Base-by-base conservation (phyloP, 2,329 filamentous ascomycete species). In the Ascochyta clinopodiicola region DNA sequence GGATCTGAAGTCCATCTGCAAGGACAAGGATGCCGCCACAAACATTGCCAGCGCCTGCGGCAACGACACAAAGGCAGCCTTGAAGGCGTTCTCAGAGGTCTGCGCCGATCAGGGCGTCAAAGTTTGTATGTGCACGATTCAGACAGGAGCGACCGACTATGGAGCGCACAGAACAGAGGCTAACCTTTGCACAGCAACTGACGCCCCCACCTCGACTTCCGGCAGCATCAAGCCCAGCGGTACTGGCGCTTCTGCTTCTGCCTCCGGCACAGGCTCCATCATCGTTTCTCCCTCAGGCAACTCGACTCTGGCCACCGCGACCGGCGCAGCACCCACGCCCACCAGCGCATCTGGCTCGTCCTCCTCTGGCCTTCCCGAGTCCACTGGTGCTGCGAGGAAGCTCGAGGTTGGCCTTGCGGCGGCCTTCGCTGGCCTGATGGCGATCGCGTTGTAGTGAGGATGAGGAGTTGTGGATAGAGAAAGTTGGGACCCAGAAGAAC, bases 1-100 rank as follows among this genome's bases (percentile, higher is more conserved):
- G 9, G 65, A 72, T 44, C 55, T 73, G 45, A 56, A 63, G 44
- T 44, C 60, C 25, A 59, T 72, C 17, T 73, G 70, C 68, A 61
- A 63, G 57, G 49, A 54, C 49, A 71, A 69, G 60, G 67, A 72
- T 50, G 44, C 60, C 24, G 60, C 58, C 38, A 51, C 38, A 37
- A 66, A 63, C 55, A 63, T 72, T 35, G 40, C 58, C 17, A 62
- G 59, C 51, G 62, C 64, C 45, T 73, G 70, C 46, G 65, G 66
- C 4, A 59, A 68, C 46, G 42, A 58, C 10, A 59, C 63, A 2
- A 43, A 62, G 44, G 61, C 59, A 27, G 70, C 70, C 15, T 48
- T 73, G 55, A 56, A 40, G 4, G 69, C 69, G 32, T 60, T 72
- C 13, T 62, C 66, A 1, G 70, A 71, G 31, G 61, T 71, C 32